phyloP scores from a whole-genome alignment of 495 filamentous ascomycete genomes.

The Elasticomyces elasticus region DNA sequence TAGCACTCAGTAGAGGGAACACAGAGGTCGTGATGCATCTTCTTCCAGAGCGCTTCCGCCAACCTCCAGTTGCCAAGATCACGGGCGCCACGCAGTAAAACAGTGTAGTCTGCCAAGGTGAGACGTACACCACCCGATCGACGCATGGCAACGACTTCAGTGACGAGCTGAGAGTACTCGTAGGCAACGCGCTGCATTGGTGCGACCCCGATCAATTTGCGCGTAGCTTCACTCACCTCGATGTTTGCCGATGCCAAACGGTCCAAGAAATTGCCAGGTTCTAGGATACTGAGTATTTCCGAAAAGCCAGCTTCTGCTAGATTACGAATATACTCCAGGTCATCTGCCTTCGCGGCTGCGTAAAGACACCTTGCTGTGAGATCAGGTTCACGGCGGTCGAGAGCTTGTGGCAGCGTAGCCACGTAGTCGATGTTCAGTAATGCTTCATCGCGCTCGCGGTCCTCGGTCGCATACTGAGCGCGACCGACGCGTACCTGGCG shows the following conservation, averaged over 20 bases:
- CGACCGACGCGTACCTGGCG: no score
- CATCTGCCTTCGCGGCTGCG: constrained; percentile 5
- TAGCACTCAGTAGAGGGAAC: constrained; percentile 46
- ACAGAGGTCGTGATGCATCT: constrained; percentile 34
- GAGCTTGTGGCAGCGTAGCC: neutral
- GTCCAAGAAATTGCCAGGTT: constrained; percentile 33
- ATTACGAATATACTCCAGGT: constrained; percentile 20
- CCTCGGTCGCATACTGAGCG: no score
- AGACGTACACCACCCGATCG: constrained; percentile 25
- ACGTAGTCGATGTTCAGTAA: constrained; percentile 13
- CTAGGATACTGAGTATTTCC: constrained; percentile 39
- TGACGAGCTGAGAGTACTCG: constrained; percentile 35
- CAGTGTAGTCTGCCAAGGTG: constrained; percentile 42
- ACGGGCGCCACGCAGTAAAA: constrained; percentile 46
- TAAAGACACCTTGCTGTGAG: constrained; percentile 9
- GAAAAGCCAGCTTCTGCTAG: constrained; percentile 37
- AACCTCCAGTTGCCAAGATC: constrained; percentile 38
- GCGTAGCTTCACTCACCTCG: constrained; percentile 22
- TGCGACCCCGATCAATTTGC: constrained; percentile 12
- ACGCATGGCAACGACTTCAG: constrained; percentile 33
- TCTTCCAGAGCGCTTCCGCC: constrained; percentile 44
- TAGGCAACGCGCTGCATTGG: constrained; percentile 30
- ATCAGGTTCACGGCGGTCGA: neutral
- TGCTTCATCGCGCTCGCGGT: neutral
- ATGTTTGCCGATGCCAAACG: constrained; percentile 16